Evolutionary conservation across 208 protist species (phyloP), one percentile per base, ranked within the genome.

Genomic region (Acanthamoeba triangularis): DNA sequence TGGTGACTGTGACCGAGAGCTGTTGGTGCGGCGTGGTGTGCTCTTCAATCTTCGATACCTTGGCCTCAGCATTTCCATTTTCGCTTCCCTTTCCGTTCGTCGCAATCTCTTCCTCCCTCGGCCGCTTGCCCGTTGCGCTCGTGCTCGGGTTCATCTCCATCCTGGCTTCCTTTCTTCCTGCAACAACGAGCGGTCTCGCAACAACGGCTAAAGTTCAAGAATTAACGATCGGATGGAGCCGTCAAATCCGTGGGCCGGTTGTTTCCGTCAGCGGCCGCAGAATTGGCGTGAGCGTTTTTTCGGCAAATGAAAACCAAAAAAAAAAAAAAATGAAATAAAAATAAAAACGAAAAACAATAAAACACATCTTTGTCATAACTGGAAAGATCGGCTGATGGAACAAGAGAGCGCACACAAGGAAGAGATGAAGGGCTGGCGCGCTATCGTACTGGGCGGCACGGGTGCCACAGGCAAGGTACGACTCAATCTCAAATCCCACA

Each of bases 381-480:
- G n/a, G n/a, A n/a, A n/a, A n/a, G n/a, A n/a, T n/a, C n/a, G n/a
- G n/a, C n/a, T n/a, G n/a, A 67, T 67, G 61, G 8, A 35, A 28
- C 16, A 88, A 88, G 80, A 88, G 14, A 41, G 35, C 28, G 35
- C 28, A 23, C 28, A 35, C 33, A 1, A 5, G 2, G 33, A 44
- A 3, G 80, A 88, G 80, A 72, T 63, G 84, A 91, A 72, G 56
- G 84, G 84, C 10, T 91, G 84, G 84, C 52, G 59, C 6, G 84
- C 84, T 6, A 63, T 96, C 28, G 28, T 96, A 1, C 69, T 95
- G 44, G 95, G 95, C 18, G 91, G 82, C 18, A 96, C 65, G 37
- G 95, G 95, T 37, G 95, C 95, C 18, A 96, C 92, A 37, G 95
- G 95, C 47, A 93, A 69, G 85, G 59, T 88, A 95, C 30, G 13